Percentiles rank a stretch among this genome's conserved stretches.
phyloP scores from a whole-genome alignment of 306 rosid genomes.

The Castanea crenata region DNA sequence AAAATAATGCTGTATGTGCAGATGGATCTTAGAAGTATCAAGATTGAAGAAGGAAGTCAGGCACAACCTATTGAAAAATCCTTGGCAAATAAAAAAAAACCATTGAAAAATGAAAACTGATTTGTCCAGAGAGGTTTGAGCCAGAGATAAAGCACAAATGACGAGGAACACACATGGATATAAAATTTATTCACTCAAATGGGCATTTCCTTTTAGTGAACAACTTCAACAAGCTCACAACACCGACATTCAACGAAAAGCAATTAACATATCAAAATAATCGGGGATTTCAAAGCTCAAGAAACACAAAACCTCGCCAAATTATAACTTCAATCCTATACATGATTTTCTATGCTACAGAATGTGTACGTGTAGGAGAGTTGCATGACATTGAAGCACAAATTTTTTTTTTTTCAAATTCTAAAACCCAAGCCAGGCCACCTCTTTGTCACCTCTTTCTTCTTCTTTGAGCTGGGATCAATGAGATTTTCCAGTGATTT shows the following conservation, averaged over 20 bases:
- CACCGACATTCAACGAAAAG: slow-evolving; percentile 50
- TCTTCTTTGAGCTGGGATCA: slow-evolving; percentile 87
- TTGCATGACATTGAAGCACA: slow-evolving; percentile 27
- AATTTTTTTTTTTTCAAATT: slow-evolving; percentile 42
- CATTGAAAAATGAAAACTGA: too few species aligned
- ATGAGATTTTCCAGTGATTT: slow-evolving; percentile 95
- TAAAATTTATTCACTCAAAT: slow-evolving; percentile 67
- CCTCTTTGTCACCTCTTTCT: slow-evolving; percentile 84
- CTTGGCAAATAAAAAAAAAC: too few species aligned
- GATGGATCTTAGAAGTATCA: too few species aligned
- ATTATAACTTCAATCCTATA: slow-evolving; percentile 70
- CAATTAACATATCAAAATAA: slow-evolving; percentile 50
- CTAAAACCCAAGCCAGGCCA: slow-evolving; percentile 97
- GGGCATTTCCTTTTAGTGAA: slow-evolving; percentile 49
- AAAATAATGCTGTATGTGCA: too few species aligned
- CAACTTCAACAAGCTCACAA: slow-evolving; percentile 67
- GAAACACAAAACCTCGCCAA: slow-evolving; percentile 59
- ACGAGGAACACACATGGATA: slow-evolving; percentile 28
- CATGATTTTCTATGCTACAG: slow-evolving; percentile 89
- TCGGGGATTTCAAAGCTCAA: slow-evolving; percentile 42
- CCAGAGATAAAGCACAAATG: background rate
- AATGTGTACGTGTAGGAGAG: slow-evolving; percentile 45
- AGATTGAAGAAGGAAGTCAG: too few species aligned
- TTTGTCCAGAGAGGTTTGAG: background rate
- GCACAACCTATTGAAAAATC: too few species aligned